Conservation (phyloP, 108 stramenopile genomes). For the Conticribra weissflogii region DNA sequence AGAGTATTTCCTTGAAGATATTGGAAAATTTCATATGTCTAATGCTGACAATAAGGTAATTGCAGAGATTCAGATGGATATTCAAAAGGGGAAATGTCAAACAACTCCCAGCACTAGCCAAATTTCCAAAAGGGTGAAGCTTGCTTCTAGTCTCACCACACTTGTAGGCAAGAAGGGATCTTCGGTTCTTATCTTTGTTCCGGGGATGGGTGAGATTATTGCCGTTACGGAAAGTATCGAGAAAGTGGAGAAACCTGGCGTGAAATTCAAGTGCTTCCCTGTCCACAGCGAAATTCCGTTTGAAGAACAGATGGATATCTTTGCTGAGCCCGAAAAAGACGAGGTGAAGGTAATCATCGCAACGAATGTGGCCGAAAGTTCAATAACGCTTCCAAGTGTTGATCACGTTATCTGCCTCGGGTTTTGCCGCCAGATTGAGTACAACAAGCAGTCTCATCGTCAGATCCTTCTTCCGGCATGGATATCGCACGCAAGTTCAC, state of each 20-base stretch:
- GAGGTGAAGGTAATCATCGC: slow-evolving; percentile 93
- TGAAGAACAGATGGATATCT: slow-evolving; percentile 91
- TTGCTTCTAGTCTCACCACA: slow-evolving; percentile 57
- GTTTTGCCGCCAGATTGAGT: slow-evolving; percentile 78
- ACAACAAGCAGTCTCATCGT: slow-evolving; percentile 71
- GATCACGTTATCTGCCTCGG: slow-evolving; percentile 96
- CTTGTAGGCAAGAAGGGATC: slow-evolving; percentile 68
- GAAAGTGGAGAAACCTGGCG: slow-evolving; percentile 47
- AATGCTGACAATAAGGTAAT: no score
- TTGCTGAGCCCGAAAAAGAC: slow-evolving; percentile 60
- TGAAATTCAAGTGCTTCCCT: slow-evolving; percentile 71
- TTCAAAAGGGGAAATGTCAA: slow-evolving; percentile 47
- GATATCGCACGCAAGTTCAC: slow-evolving; percentile 89
- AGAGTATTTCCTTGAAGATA: slow-evolving; percentile 84
- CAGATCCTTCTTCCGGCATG: slow-evolving; percentile 86
- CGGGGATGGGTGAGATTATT: slow-evolving; percentile 95
- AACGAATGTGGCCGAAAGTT: slow-evolving; percentile 98
- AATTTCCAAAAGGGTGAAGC: slow-evolving; percentile 52
- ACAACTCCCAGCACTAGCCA: slow-evolving; percentile 45
- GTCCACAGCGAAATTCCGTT: slow-evolving; percentile 93
- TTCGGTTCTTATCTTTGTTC: slow-evolving; percentile 95
- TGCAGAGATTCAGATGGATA: slow-evolving; percentile 50
- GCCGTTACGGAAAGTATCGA: slow-evolving; percentile 81
- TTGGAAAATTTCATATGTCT: no score
- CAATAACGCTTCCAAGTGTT: slow-evolving; percentile 95